A percentile compares a stretch with the other conserved stretches of the same genome.
These are phyloP conservation scores for Celoporthe dispersa DNA, from an alignment of 2,329 filamentous ascomycete species.

Conservation along the genomic window DNA sequence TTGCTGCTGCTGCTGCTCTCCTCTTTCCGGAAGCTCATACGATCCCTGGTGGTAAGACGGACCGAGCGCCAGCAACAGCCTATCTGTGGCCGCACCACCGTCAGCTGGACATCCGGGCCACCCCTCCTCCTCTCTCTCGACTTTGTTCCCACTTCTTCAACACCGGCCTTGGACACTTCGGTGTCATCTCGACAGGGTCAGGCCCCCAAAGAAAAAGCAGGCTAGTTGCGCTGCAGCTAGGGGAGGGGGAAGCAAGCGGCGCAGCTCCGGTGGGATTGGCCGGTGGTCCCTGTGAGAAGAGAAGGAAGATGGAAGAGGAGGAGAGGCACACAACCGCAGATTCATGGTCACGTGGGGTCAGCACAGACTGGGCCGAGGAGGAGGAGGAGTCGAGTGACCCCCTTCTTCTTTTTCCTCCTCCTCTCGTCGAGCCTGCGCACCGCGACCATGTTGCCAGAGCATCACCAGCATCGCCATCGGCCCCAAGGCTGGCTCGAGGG, in stretches of 20 bases:
- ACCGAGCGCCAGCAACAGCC: not conserved
- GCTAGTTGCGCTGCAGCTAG: slow-evolving; percentile 22
- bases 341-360: slow-evolving; percentile 38
- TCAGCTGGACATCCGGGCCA: slow-evolving; percentile 8
- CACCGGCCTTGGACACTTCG: not conserved
- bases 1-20: not conserved
- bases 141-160: slow-evolving; percentile 6
- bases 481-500: slow-evolving; percentile 5
- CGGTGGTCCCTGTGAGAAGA: slow-evolving; percentile 24
- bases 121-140: not conserved
- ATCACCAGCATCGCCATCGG: slow-evolving; percentile 3
- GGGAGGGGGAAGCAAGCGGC: slow-evolving; percentile 26
- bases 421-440: slow-evolving; percentile 16
- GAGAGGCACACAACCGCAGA: slow-evolving; percentile 12
- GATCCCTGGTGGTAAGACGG: slow-evolving; percentile 4
- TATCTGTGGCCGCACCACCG: not conserved
- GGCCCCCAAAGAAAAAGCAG: slow-evolving; percentile 22
- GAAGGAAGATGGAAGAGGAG: slow-evolving; percentile 35
- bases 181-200: slow-evolving; percentile 23
- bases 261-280: slow-evolving; percentile 28
- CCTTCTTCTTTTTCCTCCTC: slow-evolving; percentile 13
- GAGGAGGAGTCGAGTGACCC: slow-evolving; percentile 19
- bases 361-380: slow-evolving; percentile 31
- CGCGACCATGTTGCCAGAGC: slow-evolving; percentile 14
- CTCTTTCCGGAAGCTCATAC: not conserved